Percentiles rank a stretch among this genome's conserved stretches.
Evolutionary conservation across 441 rosid species (phyloP).

Genomic region (Erysimum pusillum): DNA sequence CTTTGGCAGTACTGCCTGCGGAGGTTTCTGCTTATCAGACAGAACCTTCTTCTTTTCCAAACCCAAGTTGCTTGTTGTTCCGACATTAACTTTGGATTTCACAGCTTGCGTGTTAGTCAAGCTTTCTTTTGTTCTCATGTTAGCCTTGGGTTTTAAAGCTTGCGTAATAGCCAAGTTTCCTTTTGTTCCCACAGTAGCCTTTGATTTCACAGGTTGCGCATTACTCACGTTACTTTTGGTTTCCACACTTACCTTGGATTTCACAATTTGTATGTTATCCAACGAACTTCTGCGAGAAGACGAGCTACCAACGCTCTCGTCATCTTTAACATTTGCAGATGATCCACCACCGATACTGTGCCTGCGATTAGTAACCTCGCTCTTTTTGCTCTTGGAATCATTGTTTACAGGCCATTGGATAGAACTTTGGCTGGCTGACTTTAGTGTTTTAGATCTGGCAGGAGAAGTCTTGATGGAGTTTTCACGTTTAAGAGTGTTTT

Average conservation of each 20-base stretch:
- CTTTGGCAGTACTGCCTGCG: constrained; percentile 38
- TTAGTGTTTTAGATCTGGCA: constrained; percentile 34
- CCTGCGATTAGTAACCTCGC: constrained; percentile 22
- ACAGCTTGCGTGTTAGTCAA: constrained; percentile 8
- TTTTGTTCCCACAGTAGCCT: constrained; percentile 13
- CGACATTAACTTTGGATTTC: constrained; percentile 30
- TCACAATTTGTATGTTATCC: constrained; percentile 22
- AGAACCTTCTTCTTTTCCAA: constrained; percentile 31
- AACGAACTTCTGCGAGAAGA: constrained; percentile 33
- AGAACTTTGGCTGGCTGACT: constrained; percentile 39
- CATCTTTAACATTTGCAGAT: constrained; percentile 35
- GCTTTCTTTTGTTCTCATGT: background rate
- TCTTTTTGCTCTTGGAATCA: constrained; percentile 19
- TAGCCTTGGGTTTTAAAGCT: constrained; percentile 12
- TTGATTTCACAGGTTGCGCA: constrained; percentile 14
- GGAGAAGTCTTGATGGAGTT: constrained; percentile 41
- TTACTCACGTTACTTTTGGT: constrained; percentile 19
- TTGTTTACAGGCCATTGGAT: constrained; percentile 33
- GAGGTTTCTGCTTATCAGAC: constrained; percentile 34
- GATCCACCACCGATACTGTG: constrained; percentile 41
- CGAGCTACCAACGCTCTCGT: constrained; percentile 43
- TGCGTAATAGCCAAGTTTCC: constrained; percentile 16
- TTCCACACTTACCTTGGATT: constrained; percentile 28
- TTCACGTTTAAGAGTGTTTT: constrained; percentile 25
- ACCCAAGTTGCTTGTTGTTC: constrained; percentile 10